phyloP scores from a whole-genome alignment of 306 rosid species.

The Cercis canadensis region DNA sequence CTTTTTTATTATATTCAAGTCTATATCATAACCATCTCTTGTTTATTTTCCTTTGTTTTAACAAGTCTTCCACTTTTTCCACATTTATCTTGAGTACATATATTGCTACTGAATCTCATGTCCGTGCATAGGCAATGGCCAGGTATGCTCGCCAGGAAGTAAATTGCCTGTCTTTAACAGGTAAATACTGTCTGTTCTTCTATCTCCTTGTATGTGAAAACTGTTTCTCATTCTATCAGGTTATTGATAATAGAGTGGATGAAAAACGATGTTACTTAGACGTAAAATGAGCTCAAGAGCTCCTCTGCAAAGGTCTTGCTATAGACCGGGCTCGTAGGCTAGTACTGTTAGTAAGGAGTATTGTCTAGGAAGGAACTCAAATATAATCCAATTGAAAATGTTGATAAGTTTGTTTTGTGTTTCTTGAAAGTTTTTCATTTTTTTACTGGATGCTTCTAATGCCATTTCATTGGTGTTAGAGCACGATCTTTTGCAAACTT shows the following conservation, averaged over 20 bases:
- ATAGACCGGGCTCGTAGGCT: slow-evolving; percentile 15
- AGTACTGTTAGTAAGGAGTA: not conserved
- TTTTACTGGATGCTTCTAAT: no score
- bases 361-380: not conserved
- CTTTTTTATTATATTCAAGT: slow-evolving; percentile 12
- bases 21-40: slow-evolving; percentile 9
- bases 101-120: slow-evolving; percentile 28
- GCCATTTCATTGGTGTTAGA: no score
- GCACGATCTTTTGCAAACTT: no score
- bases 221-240: slow-evolving; percentile 17
- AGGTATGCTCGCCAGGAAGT: slow-evolving; percentile 83
- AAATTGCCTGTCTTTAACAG: slow-evolving; percentile 85
- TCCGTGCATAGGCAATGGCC: slow-evolving; percentile 74
- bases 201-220: not conserved
- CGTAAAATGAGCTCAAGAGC: slow-evolving; percentile 24
- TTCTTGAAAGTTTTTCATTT: no score
- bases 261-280: not conserved
- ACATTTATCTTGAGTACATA: slow-evolving; percentile 9
- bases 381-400: no score
- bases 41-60: slow-evolving; percentile 2
- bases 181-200: slow-evolving; percentile 40
- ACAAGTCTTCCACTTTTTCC: not conserved
- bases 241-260: slow-evolving; percentile 20
- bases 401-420: no score
- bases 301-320: slow-evolving; percentile 13